Percentiles rank a stretch among this genome's conserved stretches.
These are phyloP conservation scores for Colletotrichum sansevieriae DNA, from an alignment of 2,329 filamentous ascomycete genomes.

Conservation along the genomic window DNA sequence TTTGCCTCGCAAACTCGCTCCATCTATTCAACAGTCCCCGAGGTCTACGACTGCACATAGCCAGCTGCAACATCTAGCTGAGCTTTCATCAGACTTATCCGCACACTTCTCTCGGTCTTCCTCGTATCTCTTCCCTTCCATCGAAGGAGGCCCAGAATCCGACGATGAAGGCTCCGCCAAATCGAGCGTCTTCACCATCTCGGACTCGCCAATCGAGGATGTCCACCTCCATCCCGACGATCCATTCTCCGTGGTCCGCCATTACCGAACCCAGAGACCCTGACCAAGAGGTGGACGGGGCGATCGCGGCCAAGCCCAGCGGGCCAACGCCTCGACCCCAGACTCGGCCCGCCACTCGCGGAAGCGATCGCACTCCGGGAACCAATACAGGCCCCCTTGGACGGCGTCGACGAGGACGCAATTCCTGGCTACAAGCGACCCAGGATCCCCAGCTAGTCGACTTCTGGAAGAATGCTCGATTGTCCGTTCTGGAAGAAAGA, in stretches of 20 bases:
- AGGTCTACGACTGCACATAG: neutral
- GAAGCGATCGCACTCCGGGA: conserved; percentile 18
- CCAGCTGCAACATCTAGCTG: neutral
- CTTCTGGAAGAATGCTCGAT: conserved; percentile 36
- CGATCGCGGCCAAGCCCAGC: neutral
- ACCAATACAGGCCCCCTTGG: neutral
- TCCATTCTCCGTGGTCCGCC: conserved; percentile 3
- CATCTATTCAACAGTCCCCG: too few species aligned
- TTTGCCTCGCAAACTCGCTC: too few species aligned
- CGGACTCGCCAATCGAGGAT: conserved; percentile 10
- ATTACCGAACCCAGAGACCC: conserved; percentile 2
- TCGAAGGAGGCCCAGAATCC: conserved; percentile 3
- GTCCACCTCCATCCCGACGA: conserved; percentile 10
- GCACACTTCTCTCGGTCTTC: neutral
- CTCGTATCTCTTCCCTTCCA: neutral
- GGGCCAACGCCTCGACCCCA: neutral
- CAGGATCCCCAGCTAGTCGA: neutral
- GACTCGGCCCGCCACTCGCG: conserved; percentile 23
- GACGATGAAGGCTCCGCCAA: conserved; percentile 22
- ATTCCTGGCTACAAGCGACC: conserved; percentile 8
- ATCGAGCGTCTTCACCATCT: conserved; percentile 30
- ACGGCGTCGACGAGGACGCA: neutral
- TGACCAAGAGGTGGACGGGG: conserved; percentile 16
- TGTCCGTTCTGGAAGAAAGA: conserved; percentile 51
- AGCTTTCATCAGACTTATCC: neutral